Percentiles rank a stretch among this genome's conserved stretches.
Conservation (phyloP, 2,329 filamentous ascomycete genomes). For the Cordyceps militaris region DNA sequence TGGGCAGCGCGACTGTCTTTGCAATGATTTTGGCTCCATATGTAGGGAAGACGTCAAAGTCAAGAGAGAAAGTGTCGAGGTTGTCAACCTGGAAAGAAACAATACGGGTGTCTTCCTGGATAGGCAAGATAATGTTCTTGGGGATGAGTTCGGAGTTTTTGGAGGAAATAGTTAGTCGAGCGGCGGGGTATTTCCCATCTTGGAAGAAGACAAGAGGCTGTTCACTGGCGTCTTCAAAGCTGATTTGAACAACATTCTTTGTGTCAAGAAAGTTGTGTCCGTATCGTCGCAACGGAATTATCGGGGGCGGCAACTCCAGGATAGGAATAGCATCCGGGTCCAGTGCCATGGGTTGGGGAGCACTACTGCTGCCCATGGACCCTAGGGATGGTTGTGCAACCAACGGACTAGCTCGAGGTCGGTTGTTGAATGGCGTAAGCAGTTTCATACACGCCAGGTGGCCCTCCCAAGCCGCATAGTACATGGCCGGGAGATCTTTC, state of each 20-base stretch:
- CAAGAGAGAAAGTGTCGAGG: constrained; percentile 83
- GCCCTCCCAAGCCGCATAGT: constrained; percentile 98
- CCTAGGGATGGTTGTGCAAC: constrained; percentile 36
- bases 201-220: constrained; percentile 90
- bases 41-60: constrained; percentile 96
- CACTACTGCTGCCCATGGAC: constrained; percentile 40
- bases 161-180: constrained; percentile 90
- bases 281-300: constrained; percentile 89
- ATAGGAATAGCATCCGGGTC: constrained; percentile 87
- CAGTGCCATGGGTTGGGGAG: constrained; percentile 55
- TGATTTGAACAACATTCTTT: constrained; percentile 91
- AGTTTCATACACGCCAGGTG: constrained; percentile 91
- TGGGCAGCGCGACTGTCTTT: constrained; percentile 85
- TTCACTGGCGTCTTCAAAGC: constrained; percentile 71
- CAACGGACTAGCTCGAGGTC: constrained; percentile 37
- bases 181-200: constrained; percentile 91
- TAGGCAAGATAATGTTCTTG: constrained; percentile 88
- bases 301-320: constrained; percentile 86
- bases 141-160: constrained; percentile 95
- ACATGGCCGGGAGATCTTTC: constrained; percentile 89
- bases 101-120: constrained; percentile 90
- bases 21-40: constrained; percentile 97
- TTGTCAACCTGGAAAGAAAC: constrained; percentile 96
- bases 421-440: constrained; percentile 55
- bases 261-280: constrained; percentile 98